These are phyloP conservation scores for Syncephalastrum sp. DNA, from an alignment of 371 early-diverging fungal species.

Conservation along the genomic window DNA sequence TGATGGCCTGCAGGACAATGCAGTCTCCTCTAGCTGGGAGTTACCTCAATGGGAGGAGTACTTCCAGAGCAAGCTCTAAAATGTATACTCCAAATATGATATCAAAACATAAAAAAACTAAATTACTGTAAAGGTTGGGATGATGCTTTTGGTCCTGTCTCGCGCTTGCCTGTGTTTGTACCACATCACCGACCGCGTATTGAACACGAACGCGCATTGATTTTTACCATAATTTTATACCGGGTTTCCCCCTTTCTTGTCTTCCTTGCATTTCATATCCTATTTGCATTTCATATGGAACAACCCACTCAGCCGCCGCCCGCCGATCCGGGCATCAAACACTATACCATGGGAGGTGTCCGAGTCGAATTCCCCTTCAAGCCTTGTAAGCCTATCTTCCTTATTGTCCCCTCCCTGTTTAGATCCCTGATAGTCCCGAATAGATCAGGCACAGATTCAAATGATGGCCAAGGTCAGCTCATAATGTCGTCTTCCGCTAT, in stretches of 20 bases:
- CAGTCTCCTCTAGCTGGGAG: slow-evolving; percentile 71
- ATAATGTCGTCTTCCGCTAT: not conserved
- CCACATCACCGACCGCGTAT: no score
- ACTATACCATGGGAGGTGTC: slow-evolving; percentile 35
- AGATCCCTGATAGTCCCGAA: not conserved
- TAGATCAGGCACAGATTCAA: slow-evolving; percentile 57
- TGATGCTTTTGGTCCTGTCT: no score
- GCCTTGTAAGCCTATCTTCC: slow-evolving; percentile 39
- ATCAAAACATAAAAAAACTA: no score
- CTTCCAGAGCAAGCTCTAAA: slow-evolving; percentile 40
- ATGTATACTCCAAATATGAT: not conserved
- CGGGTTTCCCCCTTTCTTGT: no score
- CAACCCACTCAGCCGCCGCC: not conserved
- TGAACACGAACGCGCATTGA: no score
- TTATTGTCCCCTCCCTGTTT: not conserved
- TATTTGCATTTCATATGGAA: no score
- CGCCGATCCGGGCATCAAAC: slow-evolving; percentile 4
- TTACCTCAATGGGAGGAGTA: slow-evolving; percentile 68
- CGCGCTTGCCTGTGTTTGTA: no score
- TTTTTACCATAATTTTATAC: no score
- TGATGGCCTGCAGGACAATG: slow-evolving; percentile 70
- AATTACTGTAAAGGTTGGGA: no score
- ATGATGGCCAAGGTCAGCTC: slow-evolving; percentile 54
- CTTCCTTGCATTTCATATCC: no score
- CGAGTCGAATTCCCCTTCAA: slow-evolving; percentile 53